Conservation (phyloP, 2,329 filamentous ascomycete species). For the Cryoendolithus antarcticus region DNA sequence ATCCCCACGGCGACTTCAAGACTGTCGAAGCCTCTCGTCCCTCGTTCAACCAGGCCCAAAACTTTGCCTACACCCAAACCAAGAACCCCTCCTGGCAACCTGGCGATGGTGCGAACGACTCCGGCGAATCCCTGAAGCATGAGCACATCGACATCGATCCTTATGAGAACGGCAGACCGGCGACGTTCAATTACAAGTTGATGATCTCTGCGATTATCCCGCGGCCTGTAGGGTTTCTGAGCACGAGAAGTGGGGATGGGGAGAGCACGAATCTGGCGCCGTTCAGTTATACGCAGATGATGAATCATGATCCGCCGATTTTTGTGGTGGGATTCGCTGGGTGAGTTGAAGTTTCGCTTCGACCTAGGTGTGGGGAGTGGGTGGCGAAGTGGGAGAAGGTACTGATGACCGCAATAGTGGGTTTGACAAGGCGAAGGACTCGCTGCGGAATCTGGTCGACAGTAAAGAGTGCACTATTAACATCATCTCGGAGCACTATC, state of each 20-base stretch:
- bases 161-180: slow-evolving; percentile 54
- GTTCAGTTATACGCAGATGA: slow-evolving; percentile 74
- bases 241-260: slow-evolving; percentile 50
- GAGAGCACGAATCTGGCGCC: slow-evolving; percentile 64
- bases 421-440: slow-evolving; percentile 58
- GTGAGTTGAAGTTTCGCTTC: no score
- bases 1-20: slow-evolving; percentile 66
- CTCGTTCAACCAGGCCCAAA: no score
- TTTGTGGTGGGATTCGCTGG: slow-evolving; percentile 56
- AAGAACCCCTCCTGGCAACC: slow-evolving; percentile 52
- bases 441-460: slow-evolving; percentile 59
- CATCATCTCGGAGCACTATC: slow-evolving; percentile 70
- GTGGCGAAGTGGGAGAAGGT: no score
- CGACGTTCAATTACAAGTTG: slow-evolving; percentile 77
- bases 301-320: slow-evolving; percentile 76
- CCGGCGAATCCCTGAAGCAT: slow-evolving; percentile 37
- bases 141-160: slow-evolving; percentile 71
- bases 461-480: slow-evolving; percentile 66
- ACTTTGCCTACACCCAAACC: slow-evolving; percentile 50
- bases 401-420: no score
- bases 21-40: slow-evolving; percentile 50
- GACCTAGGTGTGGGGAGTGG: no score
- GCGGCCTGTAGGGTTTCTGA: slow-evolving; percentile 60
- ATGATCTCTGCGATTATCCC: slow-evolving; percentile 78
- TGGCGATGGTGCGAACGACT: slow-evolving; percentile 52